These are phyloP conservation scores for Candida sanyiensis DNA, from an alignment of 805 yeast species.

Conservation along the genomic window DNA sequence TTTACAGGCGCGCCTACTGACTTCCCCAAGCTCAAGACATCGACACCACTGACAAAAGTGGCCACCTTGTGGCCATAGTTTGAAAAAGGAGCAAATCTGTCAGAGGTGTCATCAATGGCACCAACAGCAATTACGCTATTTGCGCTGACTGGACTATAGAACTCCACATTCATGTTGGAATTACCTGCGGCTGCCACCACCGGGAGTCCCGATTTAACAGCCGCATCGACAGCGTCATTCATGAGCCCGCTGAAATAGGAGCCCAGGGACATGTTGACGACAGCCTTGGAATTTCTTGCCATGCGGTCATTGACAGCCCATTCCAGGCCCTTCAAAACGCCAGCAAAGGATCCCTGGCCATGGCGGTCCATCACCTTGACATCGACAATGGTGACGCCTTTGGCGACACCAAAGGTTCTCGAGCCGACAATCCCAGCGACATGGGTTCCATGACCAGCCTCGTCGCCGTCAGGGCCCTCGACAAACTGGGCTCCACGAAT, in stretches of 20 bases:
- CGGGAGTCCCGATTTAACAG: slow-evolving; percentile 60
- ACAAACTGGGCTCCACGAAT: slow-evolving; percentile 54
- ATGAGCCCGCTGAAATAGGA: slow-evolving; percentile 57
- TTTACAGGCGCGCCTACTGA: slow-evolving; percentile 19
- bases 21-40: slow-evolving; percentile 48
- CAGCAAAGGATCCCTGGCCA: slow-evolving; percentile 65
- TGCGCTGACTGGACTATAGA: slow-evolving; percentile 80
- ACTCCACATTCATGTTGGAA: slow-evolving; percentile 64
- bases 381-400: slow-evolving; percentile 57
- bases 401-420: slow-evolving; percentile 75
- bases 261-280: slow-evolving; percentile 79
- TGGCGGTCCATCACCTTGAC: slow-evolving; percentile 61
- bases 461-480: slow-evolving; percentile 45
- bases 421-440: slow-evolving; percentile 89
- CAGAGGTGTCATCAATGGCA: slow-evolving; percentile 71
- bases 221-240: slow-evolving; percentile 72
- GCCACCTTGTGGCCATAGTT: slow-evolving; percentile 89
- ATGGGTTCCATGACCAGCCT: slow-evolving; percentile 88
- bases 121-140: slow-evolving; percentile 71
- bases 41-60: slow-evolving; percentile 74
- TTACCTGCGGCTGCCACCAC: slow-evolving; percentile 87
- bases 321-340: slow-evolving; percentile 59
- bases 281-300: slow-evolving; percentile 38
- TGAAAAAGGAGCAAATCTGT: slow-evolving; percentile 66
- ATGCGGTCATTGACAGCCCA: slow-evolving; percentile 55